phyloP scores from a whole-genome alignment of 192 early-diverging fungal species.

The Coemansia sp. region DNA sequence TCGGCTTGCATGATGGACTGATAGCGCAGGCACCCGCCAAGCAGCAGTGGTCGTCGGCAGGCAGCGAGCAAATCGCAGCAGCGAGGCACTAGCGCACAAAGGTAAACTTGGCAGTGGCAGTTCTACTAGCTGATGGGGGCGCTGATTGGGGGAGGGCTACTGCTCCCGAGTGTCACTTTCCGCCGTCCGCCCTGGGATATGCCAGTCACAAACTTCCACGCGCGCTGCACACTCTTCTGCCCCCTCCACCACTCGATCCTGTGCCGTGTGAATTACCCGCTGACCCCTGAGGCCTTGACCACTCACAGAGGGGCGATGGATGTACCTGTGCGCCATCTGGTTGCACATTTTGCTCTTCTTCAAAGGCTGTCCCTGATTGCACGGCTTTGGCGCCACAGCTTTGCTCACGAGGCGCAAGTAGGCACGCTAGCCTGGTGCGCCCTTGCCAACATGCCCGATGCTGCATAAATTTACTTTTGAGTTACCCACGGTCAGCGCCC shows the following conservation, averaged over 20 bases:
- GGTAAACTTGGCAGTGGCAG: neutral
- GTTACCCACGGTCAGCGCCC: neutral
- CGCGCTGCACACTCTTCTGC: neutral
- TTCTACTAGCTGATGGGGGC: neutral
- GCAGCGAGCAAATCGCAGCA: conserved; percentile 7
- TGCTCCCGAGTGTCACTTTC: neutral
- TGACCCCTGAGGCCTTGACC: neutral
- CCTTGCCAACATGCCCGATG: neutral
- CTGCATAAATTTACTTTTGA: neutral
- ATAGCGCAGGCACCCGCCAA: neutral
- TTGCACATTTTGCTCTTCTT: neutral
- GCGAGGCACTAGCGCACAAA: neutral
- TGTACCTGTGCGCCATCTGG: neutral
- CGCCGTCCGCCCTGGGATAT: neutral
- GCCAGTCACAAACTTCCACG: conserved; percentile 11
- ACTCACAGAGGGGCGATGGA: neutral
- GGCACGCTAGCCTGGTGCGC: neutral
- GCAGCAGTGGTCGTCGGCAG: neutral
- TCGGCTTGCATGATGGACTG: neutral
- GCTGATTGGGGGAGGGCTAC: conserved; percentile 6
- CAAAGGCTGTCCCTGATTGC: neutral
- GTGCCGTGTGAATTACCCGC: conserved; percentile 3
- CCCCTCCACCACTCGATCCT: neutral
- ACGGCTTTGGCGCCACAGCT: neutral
- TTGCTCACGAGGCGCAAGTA: neutral